These are phyloP conservation scores for Furcasterigmium sp. DNA, from an alignment of 2,329 filamentous ascomycete species.

Conservation along the genomic window DNA sequence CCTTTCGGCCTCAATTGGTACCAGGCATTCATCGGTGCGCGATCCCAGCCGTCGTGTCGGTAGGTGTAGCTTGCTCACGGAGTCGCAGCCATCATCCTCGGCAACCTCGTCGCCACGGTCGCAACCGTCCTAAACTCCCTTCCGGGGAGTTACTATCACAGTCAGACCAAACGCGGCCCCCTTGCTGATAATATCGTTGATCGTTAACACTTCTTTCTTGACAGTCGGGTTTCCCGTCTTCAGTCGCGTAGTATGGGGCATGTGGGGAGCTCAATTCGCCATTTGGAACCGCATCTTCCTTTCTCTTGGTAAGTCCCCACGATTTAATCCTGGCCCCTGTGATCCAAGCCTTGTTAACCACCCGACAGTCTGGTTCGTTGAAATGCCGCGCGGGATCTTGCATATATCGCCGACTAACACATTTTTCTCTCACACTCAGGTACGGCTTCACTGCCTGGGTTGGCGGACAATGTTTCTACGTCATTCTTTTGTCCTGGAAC, in stretches of 20 bases:
- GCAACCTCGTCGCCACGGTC: conserved; percentile 30
- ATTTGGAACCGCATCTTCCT: conserved; percentile 34
- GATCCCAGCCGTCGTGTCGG: background rate
- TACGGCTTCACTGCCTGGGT: conserved; percentile 41
- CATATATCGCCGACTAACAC: background rate
- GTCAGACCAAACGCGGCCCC: conserved; percentile 16
- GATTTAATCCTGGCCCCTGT: background rate
- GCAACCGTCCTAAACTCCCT: conserved; percentile 37
- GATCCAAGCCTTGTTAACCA: conserved; percentile 2
- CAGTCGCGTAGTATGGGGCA: conserved; percentile 24
- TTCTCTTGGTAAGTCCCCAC: conserved; percentile 27
- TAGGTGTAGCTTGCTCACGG: background rate
- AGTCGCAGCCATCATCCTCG: conserved; percentile 25
- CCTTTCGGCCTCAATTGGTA: conserved; percentile 34
- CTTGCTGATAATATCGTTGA: no score
- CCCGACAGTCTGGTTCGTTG: conserved; percentile 16
- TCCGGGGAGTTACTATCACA: conserved; percentile 34
- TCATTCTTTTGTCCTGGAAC: conserved; percentile 39
- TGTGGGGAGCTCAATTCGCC: conserved; percentile 17
- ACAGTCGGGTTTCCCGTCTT: conserved; percentile 25
- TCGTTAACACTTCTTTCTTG: no score
- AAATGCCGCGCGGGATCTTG: no score
- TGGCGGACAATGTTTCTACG: conserved; percentile 38
- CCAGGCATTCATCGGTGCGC: conserved; percentile 34
- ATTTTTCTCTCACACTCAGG: conserved; percentile 15